Evolutionary conservation across 2,329 filamentous ascomycete species (phyloP).

Genomic region (Gyromitra esculenta): DNA sequence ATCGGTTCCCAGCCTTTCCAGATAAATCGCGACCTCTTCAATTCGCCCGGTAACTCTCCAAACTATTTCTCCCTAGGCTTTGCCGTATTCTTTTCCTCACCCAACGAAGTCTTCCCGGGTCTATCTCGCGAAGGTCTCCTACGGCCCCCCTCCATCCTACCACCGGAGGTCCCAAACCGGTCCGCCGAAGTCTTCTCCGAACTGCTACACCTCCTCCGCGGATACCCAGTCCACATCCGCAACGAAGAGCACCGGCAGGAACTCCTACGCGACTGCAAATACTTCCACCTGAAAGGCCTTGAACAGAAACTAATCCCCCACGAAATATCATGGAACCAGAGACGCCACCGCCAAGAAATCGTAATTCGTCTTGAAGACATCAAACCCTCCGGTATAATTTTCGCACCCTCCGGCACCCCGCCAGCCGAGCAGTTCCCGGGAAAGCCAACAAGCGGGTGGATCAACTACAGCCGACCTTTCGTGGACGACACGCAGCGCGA

Average conservation of each 20-base stretch:
- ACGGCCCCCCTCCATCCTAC: slow-evolving; percentile 84
- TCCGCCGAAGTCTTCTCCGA: slow-evolving; percentile 87
- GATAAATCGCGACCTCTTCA: slow-evolving; percentile 88
- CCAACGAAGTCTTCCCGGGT: slow-evolving; percentile 84
- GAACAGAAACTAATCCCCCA: slow-evolving; percentile 88
- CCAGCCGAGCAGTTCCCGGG: slow-evolving; percentile 52
- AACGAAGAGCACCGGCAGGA: slow-evolving; percentile 79
- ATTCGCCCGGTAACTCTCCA: slow-evolving; percentile 84
- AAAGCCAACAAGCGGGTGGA: slow-evolving; percentile 53
- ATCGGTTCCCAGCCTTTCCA: slow-evolving; percentile 89
- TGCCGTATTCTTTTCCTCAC: slow-evolving; percentile 83
- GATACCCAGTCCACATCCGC: slow-evolving; percentile 81
- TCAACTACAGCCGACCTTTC: slow-evolving; percentile 80
- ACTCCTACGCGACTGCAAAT: slow-evolving; percentile 84
- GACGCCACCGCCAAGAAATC: slow-evolving; percentile 76
- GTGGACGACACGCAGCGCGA: slow-evolving; percentile 79
- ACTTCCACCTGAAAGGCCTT: slow-evolving; percentile 90
- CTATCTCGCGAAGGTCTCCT: slow-evolving; percentile 80
- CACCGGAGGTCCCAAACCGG: slow-evolving; percentile 81
- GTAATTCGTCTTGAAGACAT: slow-evolving; percentile 82
- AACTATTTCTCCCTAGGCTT: slow-evolving; percentile 97
- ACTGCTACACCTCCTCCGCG: slow-evolving; percentile 80
- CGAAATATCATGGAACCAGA: slow-evolving; percentile 77
- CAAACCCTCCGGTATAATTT: slow-evolving; percentile 82
- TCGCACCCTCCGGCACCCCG: slow-evolving; percentile 65